phyloP scores from a whole-genome alignment of 495 filamentous ascomycete species.

The Cenococcum geophilum region DNA sequence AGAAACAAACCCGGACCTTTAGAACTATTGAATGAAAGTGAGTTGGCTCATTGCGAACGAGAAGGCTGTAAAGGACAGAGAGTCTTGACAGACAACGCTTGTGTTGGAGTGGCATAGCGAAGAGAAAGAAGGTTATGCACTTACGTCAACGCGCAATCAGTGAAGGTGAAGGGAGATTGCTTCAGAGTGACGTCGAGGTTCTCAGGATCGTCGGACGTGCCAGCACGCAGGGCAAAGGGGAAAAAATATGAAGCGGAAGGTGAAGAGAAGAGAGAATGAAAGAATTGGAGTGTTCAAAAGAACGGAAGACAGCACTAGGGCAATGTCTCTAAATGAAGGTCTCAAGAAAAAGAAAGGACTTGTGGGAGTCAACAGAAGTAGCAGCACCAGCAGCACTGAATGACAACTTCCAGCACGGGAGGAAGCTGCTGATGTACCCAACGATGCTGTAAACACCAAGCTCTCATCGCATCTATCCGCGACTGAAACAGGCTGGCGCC shows the following conservation, averaged over 20 bases:
- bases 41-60: too few species aligned
- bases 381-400: constrained; percentile 3
- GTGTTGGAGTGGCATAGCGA: background rate
- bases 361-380: background rate
- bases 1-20: background rate
- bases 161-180: background rate
- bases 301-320: constrained; percentile 5
- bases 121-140: background rate
- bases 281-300: background rate
- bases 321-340: constrained; percentile 6
- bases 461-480: constrained; percentile 14
- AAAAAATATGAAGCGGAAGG: background rate
- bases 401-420: constrained; percentile 9
- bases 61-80: background rate
- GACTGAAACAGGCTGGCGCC: constrained; percentile 30
- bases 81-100: background rate
- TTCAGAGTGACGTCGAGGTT: background rate
- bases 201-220: constrained; percentile 4
- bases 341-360: constrained; percentile 11
- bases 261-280: background rate
- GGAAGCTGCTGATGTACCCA: constrained; percentile 26
- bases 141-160: constrained; percentile 2
- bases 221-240: background rate
- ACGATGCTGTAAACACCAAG: constrained; percentile 22
- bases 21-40: background rate